Conservation (phyloP, 2,329 filamentous ascomycete genomes). For the Aspergillus thermomutatus region DNA sequence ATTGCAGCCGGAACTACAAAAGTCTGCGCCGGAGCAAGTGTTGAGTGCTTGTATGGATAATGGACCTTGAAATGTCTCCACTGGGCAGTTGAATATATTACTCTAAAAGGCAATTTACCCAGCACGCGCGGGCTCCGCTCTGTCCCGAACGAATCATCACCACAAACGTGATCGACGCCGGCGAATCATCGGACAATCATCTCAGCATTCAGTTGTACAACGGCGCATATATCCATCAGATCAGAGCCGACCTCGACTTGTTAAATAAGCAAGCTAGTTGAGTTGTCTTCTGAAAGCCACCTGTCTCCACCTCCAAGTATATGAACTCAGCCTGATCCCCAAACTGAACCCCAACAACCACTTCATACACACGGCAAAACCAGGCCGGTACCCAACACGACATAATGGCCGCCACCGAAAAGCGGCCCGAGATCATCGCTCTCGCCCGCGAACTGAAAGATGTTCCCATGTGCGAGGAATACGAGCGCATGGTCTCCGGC, state of each 20-base stretch:
- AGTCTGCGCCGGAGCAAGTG: no score
- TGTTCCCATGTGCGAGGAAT: constrained; percentile 32
- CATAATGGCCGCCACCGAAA: constrained; percentile 23
- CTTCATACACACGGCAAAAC: not conserved
- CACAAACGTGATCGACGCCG: not conserved
- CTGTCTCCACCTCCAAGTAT: not conserved
- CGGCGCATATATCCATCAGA: not conserved
- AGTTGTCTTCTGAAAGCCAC: not conserved
- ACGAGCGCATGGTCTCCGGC: constrained; percentile 35
- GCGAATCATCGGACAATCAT: not conserved
- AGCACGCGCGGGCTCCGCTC: not conserved
- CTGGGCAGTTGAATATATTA: not conserved
- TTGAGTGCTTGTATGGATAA: no score
- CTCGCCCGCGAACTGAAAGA: constrained; percentile 24
- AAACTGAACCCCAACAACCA: not conserved
- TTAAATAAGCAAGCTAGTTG: not conserved
- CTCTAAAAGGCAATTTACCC: not conserved
- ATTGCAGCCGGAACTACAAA: no score
- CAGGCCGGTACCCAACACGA: not conserved
- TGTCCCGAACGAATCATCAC: not conserved
- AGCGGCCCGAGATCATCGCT: constrained; percentile 29
- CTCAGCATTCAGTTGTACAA: not conserved
- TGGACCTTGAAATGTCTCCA: not conserved
- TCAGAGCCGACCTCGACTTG: not conserved
- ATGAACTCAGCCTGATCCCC: not conserved